These are phyloP conservation scores for Scedosporium boydii DNA, from an alignment of 2,329 filamentous ascomycete genomes.

Conservation along the genomic window DNA sequence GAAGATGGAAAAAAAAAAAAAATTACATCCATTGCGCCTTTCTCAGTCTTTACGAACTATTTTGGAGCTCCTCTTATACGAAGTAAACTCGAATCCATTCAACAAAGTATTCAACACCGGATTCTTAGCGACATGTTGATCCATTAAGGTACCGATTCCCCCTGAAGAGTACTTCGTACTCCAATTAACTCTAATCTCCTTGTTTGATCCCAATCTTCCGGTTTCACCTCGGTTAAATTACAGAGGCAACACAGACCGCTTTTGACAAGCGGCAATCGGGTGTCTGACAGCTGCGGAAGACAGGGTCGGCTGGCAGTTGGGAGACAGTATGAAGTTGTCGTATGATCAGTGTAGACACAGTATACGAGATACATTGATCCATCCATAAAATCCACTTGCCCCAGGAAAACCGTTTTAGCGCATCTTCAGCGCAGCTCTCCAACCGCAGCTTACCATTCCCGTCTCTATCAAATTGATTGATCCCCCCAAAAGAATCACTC, in stretches of 20 bases:
- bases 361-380: too few relatives aligned
- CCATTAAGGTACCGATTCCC: too few relatives aligned
- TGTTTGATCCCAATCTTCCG: conserved; percentile 1
- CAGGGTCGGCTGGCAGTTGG: not conserved
- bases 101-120: too few relatives aligned
- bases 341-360: not conserved
- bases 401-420: not conserved
- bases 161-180: too few relatives aligned
- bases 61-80: too few relatives aligned
- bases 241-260: not conserved
- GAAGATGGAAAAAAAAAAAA: too few relatives aligned
- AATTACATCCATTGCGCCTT: too few relatives aligned
- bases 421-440: not conserved
- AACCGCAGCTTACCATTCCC: not conserved
- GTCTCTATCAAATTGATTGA: not conserved
- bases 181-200: not conserved
- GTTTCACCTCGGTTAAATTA: conserved; percentile 4
- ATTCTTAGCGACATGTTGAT: too few relatives aligned
- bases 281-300: not conserved
- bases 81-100: too few relatives aligned
- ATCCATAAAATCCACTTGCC: not conserved
- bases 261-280: not conserved
- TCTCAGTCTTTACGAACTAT: too few relatives aligned
- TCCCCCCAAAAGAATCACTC: not conserved
- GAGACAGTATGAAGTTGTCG: not conserved